Evolutionary conservation across 345 rosid species (phyloP).

Genomic region (Murraya paniculata): DNA sequence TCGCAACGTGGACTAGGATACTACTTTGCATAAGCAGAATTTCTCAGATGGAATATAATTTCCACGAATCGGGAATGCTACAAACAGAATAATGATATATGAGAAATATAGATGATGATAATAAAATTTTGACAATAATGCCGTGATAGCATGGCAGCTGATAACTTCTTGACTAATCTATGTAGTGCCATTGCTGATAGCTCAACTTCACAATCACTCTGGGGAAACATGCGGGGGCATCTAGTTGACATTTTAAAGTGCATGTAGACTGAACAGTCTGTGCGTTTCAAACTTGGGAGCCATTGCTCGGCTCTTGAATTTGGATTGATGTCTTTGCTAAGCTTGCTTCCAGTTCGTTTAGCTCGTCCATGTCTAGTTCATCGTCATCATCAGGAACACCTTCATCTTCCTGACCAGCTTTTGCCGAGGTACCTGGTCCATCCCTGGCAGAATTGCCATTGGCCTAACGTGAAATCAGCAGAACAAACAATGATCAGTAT

Average conservation of each 20-base stretch:
- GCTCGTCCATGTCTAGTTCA: constrained; percentile 74
- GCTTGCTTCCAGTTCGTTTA: constrained; percentile 76
- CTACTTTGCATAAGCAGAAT: neutral
- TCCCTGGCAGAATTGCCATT: constrained; percentile 26
- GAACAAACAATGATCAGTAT: neutral
- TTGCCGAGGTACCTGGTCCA: constrained; percentile 29
- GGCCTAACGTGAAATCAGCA: constrained; percentile 21
- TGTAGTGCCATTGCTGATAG: neutral
- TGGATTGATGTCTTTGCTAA: constrained; percentile 63
- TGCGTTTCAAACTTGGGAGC: constrained; percentile 2
- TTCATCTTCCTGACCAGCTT: constrained; percentile 18
- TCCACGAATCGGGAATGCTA: neutral
- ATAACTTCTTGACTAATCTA: neutral
- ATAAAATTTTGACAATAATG: neutral
- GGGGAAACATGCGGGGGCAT: neutral
- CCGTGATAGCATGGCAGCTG: neutral
- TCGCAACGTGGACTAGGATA: too few species aligned
- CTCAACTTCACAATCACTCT: neutral
- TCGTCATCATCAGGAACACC: constrained; percentile 32
- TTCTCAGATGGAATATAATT: neutral
- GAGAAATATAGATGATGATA: neutral
- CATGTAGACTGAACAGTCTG: constrained; percentile 23
- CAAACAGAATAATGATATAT: neutral
- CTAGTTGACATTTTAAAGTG: constrained; percentile 24
- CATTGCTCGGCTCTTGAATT: constrained; percentile 41